Percentiles rank a stretch among this genome's conserved stretches.
Conservation (phyloP, 1,284 basidiomycete species). For the Athelia psychrophila region DNA sequence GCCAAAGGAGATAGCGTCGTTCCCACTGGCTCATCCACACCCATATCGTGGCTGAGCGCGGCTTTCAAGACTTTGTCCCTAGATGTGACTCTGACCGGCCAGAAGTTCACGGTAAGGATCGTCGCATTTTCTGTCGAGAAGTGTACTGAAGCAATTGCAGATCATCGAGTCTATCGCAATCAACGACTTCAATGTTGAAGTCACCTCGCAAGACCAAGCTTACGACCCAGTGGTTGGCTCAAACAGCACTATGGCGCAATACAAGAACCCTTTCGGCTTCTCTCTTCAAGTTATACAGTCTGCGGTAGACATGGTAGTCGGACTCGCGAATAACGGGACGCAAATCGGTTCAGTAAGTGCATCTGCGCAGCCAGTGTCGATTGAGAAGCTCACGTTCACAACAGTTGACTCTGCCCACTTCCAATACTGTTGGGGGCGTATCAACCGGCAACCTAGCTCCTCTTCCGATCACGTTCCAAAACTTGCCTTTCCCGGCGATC, state of each 20-base stretch:
- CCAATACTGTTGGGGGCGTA: conserved; percentile 54
- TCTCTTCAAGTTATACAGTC: conserved; percentile 63
- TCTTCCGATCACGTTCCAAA: conserved; percentile 53
- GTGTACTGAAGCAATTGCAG: conserved; percentile 22
- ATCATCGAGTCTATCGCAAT: conserved; percentile 69
- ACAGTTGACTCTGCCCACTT: conserved; percentile 55
- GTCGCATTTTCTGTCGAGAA: too few relatives aligned
- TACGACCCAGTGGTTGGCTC: conserved; percentile 63
- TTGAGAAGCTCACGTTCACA: conserved; percentile 4
- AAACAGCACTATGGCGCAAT: conserved; percentile 58
- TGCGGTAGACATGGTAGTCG: conserved; percentile 53
- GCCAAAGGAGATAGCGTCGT: conserved; percentile 64
- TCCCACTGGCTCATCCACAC: conserved; percentile 45
- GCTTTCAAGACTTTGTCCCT: conserved; percentile 71
- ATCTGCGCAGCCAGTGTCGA: background rate
- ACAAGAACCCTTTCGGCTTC: conserved; percentile 80
- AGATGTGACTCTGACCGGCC: conserved; percentile 62
- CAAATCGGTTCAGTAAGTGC: conserved; percentile 51
- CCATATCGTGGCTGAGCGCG: conserved; percentile 65
- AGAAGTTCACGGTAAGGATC: conserved; percentile 44
- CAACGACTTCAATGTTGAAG: conserved; percentile 54
- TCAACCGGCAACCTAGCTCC: conserved; percentile 67
- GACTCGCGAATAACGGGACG: conserved; percentile 36
- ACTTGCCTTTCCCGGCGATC: conserved; percentile 54
- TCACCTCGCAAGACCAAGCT: conserved; percentile 49